Percentiles rank a stretch among this genome's conserved stretches.
Evolutionary conservation across 139 green algal species (phyloP).

Genomic region (Chlorella sp.): DNA sequence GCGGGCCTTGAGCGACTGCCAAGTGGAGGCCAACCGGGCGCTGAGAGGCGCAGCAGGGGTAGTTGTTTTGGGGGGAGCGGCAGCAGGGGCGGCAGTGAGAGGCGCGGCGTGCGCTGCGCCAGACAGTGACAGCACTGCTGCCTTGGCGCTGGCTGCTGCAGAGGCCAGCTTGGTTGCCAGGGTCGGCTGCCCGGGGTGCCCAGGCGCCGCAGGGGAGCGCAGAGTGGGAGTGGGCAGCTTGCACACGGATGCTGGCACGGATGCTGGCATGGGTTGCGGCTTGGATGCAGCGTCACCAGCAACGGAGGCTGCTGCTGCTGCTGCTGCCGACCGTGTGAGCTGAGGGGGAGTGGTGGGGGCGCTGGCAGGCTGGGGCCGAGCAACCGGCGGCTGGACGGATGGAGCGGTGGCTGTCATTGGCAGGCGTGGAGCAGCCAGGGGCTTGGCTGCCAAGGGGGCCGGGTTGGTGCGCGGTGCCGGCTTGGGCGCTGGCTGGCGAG

Average conservation of each 20-base stretch:
- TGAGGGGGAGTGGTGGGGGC: background rate
- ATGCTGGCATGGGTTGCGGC: background rate
- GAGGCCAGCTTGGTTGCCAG: background rate
- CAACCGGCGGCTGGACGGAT: background rate
- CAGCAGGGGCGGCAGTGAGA: background rate
- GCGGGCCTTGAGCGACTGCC: background rate
- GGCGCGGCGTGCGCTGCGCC: background rate
- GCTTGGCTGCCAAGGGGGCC: background rate
- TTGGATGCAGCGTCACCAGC: background rate
- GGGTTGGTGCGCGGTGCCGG: background rate
- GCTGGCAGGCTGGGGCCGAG: background rate
- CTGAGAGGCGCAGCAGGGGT: background rate
- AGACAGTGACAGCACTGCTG: background rate
- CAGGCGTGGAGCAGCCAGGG: background rate
- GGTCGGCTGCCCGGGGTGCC: background rate
- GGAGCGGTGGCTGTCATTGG: too few species aligned
- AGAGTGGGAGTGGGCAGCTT: background rate
- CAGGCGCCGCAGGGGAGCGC: background rate
- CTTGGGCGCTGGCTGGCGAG: background rate
- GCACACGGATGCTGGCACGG: background rate
- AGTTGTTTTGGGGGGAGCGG: background rate
- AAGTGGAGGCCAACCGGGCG: background rate
- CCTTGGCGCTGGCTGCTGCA: background rate
- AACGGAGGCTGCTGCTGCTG: background rate
- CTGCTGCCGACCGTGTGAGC: background rate